Evolutionary conservation across 805 yeast species (phyloP), one percentile per base, ranked within the genome.

Genomic region (Ogataea ganodermae): DNA sequence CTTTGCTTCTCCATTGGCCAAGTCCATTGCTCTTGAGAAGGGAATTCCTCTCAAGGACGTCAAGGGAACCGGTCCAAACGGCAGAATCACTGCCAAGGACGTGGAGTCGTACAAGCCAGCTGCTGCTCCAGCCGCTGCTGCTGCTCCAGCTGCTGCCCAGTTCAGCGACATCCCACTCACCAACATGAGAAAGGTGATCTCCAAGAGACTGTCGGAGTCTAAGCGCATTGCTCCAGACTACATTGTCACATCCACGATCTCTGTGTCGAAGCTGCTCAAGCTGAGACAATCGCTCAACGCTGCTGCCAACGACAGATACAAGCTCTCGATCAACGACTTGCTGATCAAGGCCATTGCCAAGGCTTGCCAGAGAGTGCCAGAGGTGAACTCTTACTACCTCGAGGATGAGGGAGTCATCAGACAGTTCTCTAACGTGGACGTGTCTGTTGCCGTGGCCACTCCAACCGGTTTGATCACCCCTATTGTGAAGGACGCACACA

Each of bases 381-480:
- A 85, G 58, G 96, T 84, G 57, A 94, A 94, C 78, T 81, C 97
- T 20, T 87, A 91, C 68, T 94, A 97, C 94, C 79, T 94, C 62
- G 96, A 84, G 67, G 72, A 78, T 32, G 86, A 94, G 74, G 89
- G 90, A 57, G 85, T 92, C 62, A 89, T 94, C 59, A 88, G 99
- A 76, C 91, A 87, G 74, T 94, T 82, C 80, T 75, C 78, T 63
- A 85, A 81, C 62, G 98, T 92, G 46, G 99, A 94, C 65, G 96
- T 94, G 48, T 90, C 98, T 20, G 97, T 92, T 51, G 99, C 99
- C 33, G 99, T 94, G 55, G 94, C 99, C 51, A 94, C 99, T 16
- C 97, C 98, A 68, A 81, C 96, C 43, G 99, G 99, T 43, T 79
- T 94, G 59, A 85, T 94, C 69, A 94, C 99, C 44, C 99, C 99